A percentile compares a stretch with the other conserved stretches of the same genome.
phyloP scores from a whole-genome alignment of 768 basidiomycete species.

The Hypsizygus marmoreus region DNA sequence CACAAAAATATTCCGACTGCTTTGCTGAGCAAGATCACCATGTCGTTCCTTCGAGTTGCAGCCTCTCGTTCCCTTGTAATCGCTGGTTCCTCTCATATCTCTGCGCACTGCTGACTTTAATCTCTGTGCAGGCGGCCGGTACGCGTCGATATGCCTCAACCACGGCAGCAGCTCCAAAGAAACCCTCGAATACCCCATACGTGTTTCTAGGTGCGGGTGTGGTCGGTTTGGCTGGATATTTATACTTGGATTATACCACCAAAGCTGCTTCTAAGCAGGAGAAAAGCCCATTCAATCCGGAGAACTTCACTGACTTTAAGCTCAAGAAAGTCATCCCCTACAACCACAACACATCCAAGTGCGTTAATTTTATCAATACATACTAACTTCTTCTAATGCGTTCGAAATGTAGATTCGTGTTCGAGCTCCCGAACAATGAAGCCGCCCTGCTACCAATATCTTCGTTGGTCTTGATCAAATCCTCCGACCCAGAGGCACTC shows the following conservation, averaged over 20 bases:
- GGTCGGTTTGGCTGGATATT: conserved; percentile 43
- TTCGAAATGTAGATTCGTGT: conserved; percentile 58
- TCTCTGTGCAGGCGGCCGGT: conserved; percentile 29
- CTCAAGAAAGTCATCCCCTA: conserved; percentile 81
- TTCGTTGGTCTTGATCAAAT: conserved; percentile 76
- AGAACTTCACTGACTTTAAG: conserved; percentile 78
- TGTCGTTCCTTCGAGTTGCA: conserved; percentile 46
- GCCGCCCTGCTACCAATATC: conserved; percentile 79
- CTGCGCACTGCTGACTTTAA: conserved; percentile 2
- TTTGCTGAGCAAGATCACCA: conserved; percentile 20
- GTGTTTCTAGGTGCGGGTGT: conserved; percentile 51
- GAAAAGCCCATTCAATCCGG: conserved; percentile 73
- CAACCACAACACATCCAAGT: conserved; percentile 93
- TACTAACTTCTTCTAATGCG: background rate
- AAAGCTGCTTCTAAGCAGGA: conserved; percentile 39
- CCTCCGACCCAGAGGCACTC: conserved; percentile 65
- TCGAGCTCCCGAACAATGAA: conserved; percentile 77
- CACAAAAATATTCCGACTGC: no score
- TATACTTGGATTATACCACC: conserved; percentile 48
- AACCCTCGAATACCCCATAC: conserved; percentile 49
- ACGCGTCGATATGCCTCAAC: conserved; percentile 51
- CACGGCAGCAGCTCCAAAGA: conserved; percentile 41
- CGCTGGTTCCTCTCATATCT: conserved; percentile 11
- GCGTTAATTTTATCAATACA: conserved; percentile 18
- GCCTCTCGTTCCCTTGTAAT: conserved; percentile 47